Conservation (phyloP, 1,284 basidiomycete species). For the Sutorius eximius region DNA sequence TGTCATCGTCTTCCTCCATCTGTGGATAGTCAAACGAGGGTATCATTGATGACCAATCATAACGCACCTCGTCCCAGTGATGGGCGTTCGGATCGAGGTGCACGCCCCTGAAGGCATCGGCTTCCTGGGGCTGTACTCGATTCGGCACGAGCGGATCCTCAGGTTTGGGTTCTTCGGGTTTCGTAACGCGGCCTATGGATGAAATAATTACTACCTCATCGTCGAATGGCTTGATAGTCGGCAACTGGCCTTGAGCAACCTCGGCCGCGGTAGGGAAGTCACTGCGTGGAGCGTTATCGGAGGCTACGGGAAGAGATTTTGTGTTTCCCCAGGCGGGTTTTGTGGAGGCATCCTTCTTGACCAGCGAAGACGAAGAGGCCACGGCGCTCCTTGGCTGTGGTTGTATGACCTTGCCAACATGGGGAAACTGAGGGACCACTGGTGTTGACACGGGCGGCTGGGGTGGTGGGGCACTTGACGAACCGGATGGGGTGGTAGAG, state of each 20-base stretch:
- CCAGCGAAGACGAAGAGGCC: constrained; percentile 36
- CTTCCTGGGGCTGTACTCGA: constrained; percentile 68
- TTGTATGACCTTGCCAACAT: constrained; percentile 66
- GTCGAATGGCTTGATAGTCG: not conserved
- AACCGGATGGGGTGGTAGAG: constrained; percentile 43
- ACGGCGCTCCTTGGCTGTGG: constrained; percentile 54
- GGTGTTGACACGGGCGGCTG: constrained; percentile 33
- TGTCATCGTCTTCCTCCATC: constrained; percentile 90
- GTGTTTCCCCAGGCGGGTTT: constrained; percentile 68
- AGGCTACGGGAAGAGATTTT: constrained; percentile 37
- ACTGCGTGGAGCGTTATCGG: constrained; percentile 44
- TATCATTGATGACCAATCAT: not conserved
- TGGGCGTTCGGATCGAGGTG: constrained; percentile 90
- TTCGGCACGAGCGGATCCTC: constrained; percentile 35
- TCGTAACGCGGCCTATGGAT: constrained; percentile 20
- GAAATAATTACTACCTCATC: constrained; percentile 12
- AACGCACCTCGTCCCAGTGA: constrained; percentile 92
- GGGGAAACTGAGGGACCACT: constrained; percentile 49
- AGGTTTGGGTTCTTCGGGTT: constrained; percentile 36
- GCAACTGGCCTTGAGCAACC: constrained; percentile 70
- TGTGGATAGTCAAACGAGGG: constrained; percentile 31
- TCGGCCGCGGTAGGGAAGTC: constrained; percentile 95
- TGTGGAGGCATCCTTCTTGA: constrained; percentile 44
- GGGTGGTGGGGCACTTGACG: constrained; percentile 39
- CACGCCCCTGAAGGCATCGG: constrained; percentile 90